These are phyloP conservation scores for Elasticomyces elasticus DNA, from an alignment of 495 filamentous ascomycete species.

Conservation along the genomic window DNA sequence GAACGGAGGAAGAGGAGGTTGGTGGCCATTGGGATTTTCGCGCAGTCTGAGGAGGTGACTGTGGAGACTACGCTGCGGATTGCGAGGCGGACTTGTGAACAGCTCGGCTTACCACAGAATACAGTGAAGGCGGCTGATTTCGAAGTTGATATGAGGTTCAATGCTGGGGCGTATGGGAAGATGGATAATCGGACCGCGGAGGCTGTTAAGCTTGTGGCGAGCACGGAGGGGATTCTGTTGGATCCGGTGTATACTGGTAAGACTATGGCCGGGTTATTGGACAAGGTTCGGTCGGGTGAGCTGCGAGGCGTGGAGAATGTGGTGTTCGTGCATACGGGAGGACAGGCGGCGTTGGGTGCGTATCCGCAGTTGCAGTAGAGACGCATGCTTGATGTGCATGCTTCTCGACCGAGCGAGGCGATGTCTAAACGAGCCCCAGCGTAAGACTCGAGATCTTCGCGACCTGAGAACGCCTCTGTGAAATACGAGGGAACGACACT, in stretches of 20 bases:
- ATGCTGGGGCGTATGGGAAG: constrained; percentile 51
- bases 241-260: constrained; percentile 63
- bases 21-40: constrained; percentile 51
- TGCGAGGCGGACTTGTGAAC: constrained; percentile 45
- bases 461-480: too few species aligned
- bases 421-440: too few species aligned
- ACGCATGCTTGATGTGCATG: too few species aligned
- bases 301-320: constrained; percentile 45
- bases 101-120: constrained; percentile 42
- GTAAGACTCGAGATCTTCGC: too few species aligned
- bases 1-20: constrained; percentile 27
- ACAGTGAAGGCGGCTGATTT: constrained; percentile 49
- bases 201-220: constrained; percentile 51
- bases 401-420: too few species aligned
- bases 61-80: constrained; percentile 47
- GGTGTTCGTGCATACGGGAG: constrained; percentile 55
- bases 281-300: constrained; percentile 48
- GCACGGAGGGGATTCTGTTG: constrained; percentile 55
- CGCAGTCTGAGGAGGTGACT: constrained; percentile 44
- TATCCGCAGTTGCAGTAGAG: background rate
- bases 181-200: constrained; percentile 48
- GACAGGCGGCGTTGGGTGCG: constrained; percentile 21
- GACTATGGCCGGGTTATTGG: constrained; percentile 55
- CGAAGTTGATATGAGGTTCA: constrained; percentile 50
- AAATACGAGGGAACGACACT: too few species aligned